Evolutionary conservation across 2,329 filamentous ascomycete genomes (phyloP), one percentile per base, ranked within the genome.

Genomic region (Hortaea werneckii): DNA sequence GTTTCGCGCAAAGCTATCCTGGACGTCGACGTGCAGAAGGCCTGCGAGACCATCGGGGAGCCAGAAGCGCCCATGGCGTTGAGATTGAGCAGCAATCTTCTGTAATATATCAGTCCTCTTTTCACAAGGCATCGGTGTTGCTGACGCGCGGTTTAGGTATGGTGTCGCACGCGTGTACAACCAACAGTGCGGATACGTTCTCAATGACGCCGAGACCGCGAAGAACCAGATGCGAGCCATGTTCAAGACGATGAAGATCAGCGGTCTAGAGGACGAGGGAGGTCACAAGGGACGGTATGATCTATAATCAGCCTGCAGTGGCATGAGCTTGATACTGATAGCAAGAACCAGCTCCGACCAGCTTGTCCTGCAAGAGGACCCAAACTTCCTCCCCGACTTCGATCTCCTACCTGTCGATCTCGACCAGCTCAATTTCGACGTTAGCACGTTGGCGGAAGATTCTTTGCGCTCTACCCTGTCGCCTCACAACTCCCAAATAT

Each of bases 11-110:
- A 92, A 63, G 83, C 86, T 6, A 94, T 98, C 48, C 79, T 90
- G 48, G 80, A 87, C 11, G 92, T 98, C 54, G 77, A 96, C 58
- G 82, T 98, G 27, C 75, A 80, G 32, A 88, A 85, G 60, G 89
- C 92, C 47, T 95, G 90, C 65, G 76, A 83, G 52, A 92, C 83
- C n/a, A 95, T 98, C 61, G 78, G 86, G 34, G 76, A 86, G 46
- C 88, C 85, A 57, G 85, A 83, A 5, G 87, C 85, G 1, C 92
- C 92, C 2, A 83, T 98, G 68, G 90, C 92, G 4, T 67, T 98
- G 53, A 82, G 92, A 32, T 76, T 98, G 20, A 90, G 96, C 61
- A 85, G 88, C 11, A 95, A 83, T 56, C 74, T 98, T 12, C 78
- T 98, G 78, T 83, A 61, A 9, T 35, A 12, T 4, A 35, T 35